A percentile compares a stretch with the other conserved stretches of the same genome.
Conservation (phyloP, 1,284 basidiomycete genomes). For the Apiotrichum brassicae region DNA sequence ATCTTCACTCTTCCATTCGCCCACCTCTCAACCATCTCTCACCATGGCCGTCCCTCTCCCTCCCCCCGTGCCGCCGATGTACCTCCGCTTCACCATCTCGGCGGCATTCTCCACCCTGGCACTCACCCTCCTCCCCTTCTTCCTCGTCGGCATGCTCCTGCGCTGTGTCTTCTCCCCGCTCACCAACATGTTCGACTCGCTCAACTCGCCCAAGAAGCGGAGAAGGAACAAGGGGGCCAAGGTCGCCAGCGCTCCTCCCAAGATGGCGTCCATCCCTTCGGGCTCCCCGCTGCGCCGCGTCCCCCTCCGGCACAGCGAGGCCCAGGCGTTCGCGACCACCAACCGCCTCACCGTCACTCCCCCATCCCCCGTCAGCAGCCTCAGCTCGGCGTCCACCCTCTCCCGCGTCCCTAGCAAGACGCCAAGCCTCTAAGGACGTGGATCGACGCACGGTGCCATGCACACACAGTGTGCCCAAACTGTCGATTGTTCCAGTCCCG, state of each 20-base stretch:
- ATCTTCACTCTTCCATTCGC: no score
- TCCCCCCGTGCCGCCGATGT: conserved; percentile 3
- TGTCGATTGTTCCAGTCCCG: no score
- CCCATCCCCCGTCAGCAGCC: not conserved
- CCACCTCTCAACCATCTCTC: not conserved
- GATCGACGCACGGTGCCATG: no score
- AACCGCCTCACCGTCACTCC: not conserved
- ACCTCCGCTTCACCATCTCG: conserved; percentile 6
- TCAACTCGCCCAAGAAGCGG: not conserved
- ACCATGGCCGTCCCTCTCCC: conserved; percentile 3
- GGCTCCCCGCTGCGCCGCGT: not conserved
- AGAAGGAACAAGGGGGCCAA: not conserved
- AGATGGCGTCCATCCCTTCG: not conserved
- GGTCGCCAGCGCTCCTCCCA: not conserved
- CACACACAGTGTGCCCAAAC: no score
- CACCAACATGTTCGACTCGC: not conserved
- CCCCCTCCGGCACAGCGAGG: not conserved
- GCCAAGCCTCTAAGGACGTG: no score
- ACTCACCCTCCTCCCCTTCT: conserved; percentile 6
- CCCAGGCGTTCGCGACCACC: not conserved
- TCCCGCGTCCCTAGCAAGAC: not conserved
- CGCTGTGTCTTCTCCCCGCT: conserved; percentile 2
- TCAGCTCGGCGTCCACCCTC: not conserved
- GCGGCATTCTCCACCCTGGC: conserved; percentile 6
- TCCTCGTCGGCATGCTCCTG: conserved; percentile 3